These are phyloP conservation scores for Oxytropis ochrocephala DNA, from an alignment of 306 rosid species.

Conservation along the genomic window DNA sequence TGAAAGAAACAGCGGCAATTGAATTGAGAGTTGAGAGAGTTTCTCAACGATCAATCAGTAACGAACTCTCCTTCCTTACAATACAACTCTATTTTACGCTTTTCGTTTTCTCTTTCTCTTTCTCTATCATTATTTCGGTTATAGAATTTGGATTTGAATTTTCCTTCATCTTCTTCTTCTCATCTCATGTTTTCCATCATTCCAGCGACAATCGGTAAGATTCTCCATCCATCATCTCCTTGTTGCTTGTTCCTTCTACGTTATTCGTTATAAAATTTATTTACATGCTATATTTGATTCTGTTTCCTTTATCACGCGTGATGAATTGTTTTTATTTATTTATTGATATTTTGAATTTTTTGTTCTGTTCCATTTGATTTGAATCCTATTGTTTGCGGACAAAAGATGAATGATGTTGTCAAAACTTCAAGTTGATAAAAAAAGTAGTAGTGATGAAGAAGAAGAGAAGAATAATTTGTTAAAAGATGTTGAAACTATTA, in stretches of 20 bases:
- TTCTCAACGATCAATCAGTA: not conserved
- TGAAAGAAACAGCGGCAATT: slow-evolving; percentile 40
- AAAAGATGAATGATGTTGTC: slow-evolving; percentile 40
- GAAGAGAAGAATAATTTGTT: slow-evolving; percentile 46
- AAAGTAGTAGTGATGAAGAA: not conserved
- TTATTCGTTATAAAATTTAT: not conserved
- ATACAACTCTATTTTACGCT: no score
- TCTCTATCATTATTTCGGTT: not conserved
- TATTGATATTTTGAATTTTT: not conserved
- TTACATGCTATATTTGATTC: not conserved
- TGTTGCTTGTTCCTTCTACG: not conserved
- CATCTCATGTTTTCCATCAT: slow-evolving; percentile 16
- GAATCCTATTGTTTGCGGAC: slow-evolving; percentile 2
- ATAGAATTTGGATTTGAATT: slow-evolving; percentile 17
- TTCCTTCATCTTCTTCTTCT: slow-evolving; percentile 20
- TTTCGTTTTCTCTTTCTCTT: not conserved
- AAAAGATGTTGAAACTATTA: slow-evolving; percentile 59
- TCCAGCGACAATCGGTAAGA: slow-evolving; percentile 39
- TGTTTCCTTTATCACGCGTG: not conserved
- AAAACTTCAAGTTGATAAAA: slow-evolving; percentile 6
- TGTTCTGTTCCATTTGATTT: not conserved
- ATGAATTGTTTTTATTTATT: not conserved
- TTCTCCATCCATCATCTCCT: not conserved
- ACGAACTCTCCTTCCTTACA: slow-evolving; percentile 16
- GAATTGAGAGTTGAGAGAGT: not conserved